Conservation (phyloP, 2,329 filamentous ascomycete species). For the Torrubiella hemipterigena region DNA sequence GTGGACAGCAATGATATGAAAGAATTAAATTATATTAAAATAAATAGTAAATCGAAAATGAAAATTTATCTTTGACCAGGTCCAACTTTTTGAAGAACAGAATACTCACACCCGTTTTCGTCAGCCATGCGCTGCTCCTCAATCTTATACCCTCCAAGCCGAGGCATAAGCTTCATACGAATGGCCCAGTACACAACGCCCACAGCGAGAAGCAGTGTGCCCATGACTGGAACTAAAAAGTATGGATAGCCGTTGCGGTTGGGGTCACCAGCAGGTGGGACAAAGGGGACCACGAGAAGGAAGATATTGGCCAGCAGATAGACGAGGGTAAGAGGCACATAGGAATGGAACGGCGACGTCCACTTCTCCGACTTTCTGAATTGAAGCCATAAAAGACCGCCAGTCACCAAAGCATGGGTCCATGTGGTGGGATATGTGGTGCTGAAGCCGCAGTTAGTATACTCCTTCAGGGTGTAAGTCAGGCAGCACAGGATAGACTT, state of each 20-base stretch:
- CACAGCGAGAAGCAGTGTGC: conserved; percentile 35
- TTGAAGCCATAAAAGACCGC: conserved; percentile 39
- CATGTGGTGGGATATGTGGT: conserved; percentile 40
- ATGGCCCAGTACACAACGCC: conserved; percentile 39
- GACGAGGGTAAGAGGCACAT: conserved; percentile 32
- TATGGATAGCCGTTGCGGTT: conserved; percentile 40
- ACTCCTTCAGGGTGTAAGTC: too few relatives aligned
- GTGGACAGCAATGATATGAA: too few relatives aligned
- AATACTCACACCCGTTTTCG: conserved; percentile 25
- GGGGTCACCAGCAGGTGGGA: conserved; percentile 36
- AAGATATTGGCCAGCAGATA: conserved; percentile 40
- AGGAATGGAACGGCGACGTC: conserved; percentile 39
- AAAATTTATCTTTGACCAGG: too few relatives aligned
- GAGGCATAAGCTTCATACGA: conserved; percentile 38
- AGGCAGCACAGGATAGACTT: too few relatives aligned
- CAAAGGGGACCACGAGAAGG: conserved; percentile 40
- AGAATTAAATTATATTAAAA: background rate
- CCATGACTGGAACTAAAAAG: conserved; percentile 44
- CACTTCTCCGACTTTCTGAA: conserved; percentile 37
- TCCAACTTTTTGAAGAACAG: conserved; percentile 27
- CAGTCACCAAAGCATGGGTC: conserved; percentile 40
- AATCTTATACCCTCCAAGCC: conserved; percentile 35
- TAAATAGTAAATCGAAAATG: too few relatives aligned
- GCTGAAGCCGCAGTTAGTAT: conserved; percentile 10
- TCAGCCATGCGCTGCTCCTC: conserved; percentile 29